phyloP scores from a whole-genome alignment of 2,329 filamentous ascomycete genomes.

The Botrytis pseudocinerea region DNA sequence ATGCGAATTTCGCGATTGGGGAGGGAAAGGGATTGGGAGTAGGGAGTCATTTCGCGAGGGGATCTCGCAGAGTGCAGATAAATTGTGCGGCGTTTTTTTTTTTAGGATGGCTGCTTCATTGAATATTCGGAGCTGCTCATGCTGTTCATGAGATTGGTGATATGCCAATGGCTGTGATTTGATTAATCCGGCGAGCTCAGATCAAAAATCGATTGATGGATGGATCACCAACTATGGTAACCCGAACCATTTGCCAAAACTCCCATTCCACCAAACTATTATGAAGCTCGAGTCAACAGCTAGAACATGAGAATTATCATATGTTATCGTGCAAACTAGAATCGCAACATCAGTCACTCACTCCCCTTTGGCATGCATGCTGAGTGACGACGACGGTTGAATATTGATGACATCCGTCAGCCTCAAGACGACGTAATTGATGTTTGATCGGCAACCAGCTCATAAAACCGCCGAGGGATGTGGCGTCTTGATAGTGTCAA shows the following conservation, averaged over 20 bases:
- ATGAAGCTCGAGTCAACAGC: background rate
- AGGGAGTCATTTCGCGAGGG: background rate
- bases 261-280: background rate
- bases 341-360: background rate
- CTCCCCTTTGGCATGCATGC: background rate
- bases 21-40: background rate
- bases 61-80: background rate
- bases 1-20: background rate
- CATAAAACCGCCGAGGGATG: background rate
- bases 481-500: background rate
- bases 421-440: background rate
- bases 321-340: background rate
- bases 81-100: background rate
- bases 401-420: background rate
- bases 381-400: background rate
- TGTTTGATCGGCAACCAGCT: conserved; percentile 3
- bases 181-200: background rate
- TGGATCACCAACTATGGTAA: conserved; percentile 10
- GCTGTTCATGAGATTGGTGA: background rate
- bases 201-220: background rate
- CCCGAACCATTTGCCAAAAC: background rate
- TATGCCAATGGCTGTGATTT: background rate
- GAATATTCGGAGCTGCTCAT: background rate
- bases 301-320: background rate
- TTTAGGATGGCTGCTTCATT: background rate